Evolutionary conservation across 2,329 filamentous ascomycete species (phyloP), one percentile per base, ranked within the genome.

Genomic region (Conoideocrella luteorostrata): DNA sequence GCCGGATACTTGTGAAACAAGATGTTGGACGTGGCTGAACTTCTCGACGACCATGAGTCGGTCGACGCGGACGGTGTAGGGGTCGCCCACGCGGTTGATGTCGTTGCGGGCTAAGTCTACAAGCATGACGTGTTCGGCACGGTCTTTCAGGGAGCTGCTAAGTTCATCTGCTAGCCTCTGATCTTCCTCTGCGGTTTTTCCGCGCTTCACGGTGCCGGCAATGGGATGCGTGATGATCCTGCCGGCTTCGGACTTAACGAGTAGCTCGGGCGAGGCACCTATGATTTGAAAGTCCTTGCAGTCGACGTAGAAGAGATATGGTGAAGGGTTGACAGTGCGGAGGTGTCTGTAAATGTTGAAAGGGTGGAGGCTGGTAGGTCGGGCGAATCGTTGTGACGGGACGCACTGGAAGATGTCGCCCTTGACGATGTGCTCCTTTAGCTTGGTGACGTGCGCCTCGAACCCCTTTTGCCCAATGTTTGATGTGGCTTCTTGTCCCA

Each of bases 321-420:
- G 93, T 7, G 89, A 95, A 0, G 93, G 93, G 62, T 98, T 98
- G 58, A 97, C 87, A n/a, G 88, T 95, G 50, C 93, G 87, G 29
- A 98, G 77, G 62, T 95, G 88, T 43, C 91, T 82, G 74, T 97
- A 98, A 57, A 98, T 87, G 71, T 97, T 98, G 75, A 97, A 98
- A 0, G 93, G 91, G 64, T 98, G 93, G 34, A 98, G 73, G 44
- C 80, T 82, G 3, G 93, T 98, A 12, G 90, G 90, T 22, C 91
- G 80, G 7, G 90, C 84, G 60, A 97, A 87, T 41, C 93, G 82
- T 68, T 98, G 93, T 33, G 89, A 96, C 2, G 93, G 93, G 13
- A 98, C 93, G 1, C 89, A 88, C 65, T 98, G 93, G 67, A 98
- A 97, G 61, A 98, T 97, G 70, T 97, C 89, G 54, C 93, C 93